Percentiles rank a stretch among this genome's conserved stretches.
Evolutionary conservation across 192 early-diverging fungal genomes (phyloP).

Genomic region (Linnemannia elongata): DNA sequence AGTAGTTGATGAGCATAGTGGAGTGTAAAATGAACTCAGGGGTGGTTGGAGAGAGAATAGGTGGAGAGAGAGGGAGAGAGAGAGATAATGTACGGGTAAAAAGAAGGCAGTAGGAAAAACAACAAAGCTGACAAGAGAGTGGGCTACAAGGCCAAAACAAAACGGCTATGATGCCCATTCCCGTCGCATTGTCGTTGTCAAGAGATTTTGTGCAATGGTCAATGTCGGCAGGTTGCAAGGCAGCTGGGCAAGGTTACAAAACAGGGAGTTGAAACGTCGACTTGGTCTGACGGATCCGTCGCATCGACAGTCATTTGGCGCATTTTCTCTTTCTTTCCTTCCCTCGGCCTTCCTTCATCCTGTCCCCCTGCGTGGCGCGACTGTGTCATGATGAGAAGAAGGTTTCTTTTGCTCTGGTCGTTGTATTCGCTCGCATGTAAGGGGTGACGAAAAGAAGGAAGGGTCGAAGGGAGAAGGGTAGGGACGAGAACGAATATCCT

Average conservation of each 20-base stretch:
- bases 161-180: constrained; percentile 6
- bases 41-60: background rate
- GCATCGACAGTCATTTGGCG: background rate
- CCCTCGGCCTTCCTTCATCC: background rate
- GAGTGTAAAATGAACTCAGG: constrained; percentile 6
- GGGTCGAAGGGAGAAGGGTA: no score
- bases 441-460: no score
- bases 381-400: no score
- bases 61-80: background rate
- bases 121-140: background rate
- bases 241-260: background rate
- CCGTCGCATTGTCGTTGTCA: background rate
- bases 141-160: background rate
- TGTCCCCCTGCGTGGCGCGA: background rate
- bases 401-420: no score
- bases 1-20: background rate
- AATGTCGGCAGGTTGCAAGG: background rate
- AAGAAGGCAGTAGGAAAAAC: background rate
- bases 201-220: background rate
- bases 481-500: background rate
- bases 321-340: no score
- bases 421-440: no score
- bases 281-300: background rate
- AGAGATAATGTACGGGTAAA: background rate
- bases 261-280: constrained; percentile 8